Evolutionary conservation across 306 rosid genomes (phyloP).

Genomic region (Cucurbita maxima): DNA sequence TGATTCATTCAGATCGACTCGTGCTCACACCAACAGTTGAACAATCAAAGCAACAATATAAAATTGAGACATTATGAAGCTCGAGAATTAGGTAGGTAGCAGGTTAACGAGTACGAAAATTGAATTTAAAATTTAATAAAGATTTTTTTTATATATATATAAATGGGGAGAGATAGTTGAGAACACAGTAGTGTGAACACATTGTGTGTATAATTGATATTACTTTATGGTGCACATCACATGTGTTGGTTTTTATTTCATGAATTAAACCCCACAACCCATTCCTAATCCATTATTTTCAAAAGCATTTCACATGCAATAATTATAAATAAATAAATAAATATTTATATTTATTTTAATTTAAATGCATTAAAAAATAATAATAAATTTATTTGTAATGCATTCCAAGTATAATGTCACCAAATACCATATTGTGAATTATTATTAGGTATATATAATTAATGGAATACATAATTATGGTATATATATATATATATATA

Average conservation of each 20-base stretch:
- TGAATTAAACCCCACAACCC: background rate
- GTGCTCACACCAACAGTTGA: background rate
- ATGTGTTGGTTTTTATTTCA: slow-evolving; percentile 1
- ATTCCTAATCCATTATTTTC: background rate
- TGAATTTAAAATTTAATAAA: background rate
- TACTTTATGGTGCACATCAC: slow-evolving; percentile 1
- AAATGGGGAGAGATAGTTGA: background rate
- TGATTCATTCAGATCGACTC: background rate
- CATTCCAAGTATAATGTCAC: slow-evolving; percentile 8
- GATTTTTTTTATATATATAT: too few relatives aligned
- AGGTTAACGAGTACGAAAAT: background rate
- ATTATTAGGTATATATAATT: background rate
- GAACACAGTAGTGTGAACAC: background rate
- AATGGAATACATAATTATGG: slow-evolving; percentile 4
- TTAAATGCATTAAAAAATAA: too few relatives aligned
- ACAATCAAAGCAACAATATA: too few relatives aligned
- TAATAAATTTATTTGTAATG: background rate
- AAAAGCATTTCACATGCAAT: slow-evolving; percentile 1
- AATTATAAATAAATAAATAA: background rate
- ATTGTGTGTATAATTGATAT: background rate
- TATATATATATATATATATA: background rate
- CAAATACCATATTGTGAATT: slow-evolving; percentile 3
- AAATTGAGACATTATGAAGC: background rate
- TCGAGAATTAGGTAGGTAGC: background rate
- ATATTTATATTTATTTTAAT: too few relatives aligned